A percentile compares a stretch with the other conserved stretches of the same genome.
These are phyloP conservation scores for Pseudozyma thailandica DNA, from an alignment of 1,284 basidiomycete species.

Conservation along the genomic window DNA sequence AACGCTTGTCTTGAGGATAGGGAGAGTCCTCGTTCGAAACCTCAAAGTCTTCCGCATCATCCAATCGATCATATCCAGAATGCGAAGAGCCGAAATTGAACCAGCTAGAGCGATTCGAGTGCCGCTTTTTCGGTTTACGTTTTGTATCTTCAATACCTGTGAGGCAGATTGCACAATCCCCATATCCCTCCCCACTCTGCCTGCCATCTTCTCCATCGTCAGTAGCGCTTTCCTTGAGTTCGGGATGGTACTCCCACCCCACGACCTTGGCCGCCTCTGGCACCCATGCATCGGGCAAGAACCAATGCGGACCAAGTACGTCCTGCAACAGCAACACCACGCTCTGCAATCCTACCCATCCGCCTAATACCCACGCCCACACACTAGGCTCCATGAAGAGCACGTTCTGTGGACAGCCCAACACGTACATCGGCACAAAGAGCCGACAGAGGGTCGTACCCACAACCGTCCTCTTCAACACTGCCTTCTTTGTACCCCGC, in stretches of 20 bases:
- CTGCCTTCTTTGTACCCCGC: conserved; percentile 77
- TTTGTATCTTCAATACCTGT: conserved; percentile 17
- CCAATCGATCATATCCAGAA: conserved; percentile 16
- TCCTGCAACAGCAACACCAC: conserved; percentile 79
- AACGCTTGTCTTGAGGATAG: conserved; percentile 13
- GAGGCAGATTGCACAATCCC: conserved; percentile 44
- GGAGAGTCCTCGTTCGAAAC: conserved; percentile 2
- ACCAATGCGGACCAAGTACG: conserved; percentile 81
- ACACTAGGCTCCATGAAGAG: conserved; percentile 79
- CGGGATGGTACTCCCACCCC: conserved; percentile 43
- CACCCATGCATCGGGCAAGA: conserved; percentile 72
- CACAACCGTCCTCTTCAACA: conserved; percentile 79
- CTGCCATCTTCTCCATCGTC: conserved; percentile 4
- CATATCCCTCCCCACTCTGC: conserved; percentile 7
- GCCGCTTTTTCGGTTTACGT: background rate
- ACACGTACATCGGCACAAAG: conserved; percentile 79
- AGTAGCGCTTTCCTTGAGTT: background rate
- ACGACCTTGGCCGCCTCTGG: conserved; percentile 11
- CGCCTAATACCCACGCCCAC: conserved; percentile 77
- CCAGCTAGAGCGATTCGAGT: conserved; percentile 1
- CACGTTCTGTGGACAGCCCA: conserved; percentile 84
- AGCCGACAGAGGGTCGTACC: conserved; percentile 80
- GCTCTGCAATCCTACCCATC: conserved; percentile 77
- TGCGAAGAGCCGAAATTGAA: background rate
- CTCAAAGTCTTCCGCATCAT: conserved; percentile 21